Evolutionary conservation across 1,284 basidiomycete genomes (phyloP), one percentile per base, ranked within the genome.

Genomic region (Naganishia sp.): DNA sequence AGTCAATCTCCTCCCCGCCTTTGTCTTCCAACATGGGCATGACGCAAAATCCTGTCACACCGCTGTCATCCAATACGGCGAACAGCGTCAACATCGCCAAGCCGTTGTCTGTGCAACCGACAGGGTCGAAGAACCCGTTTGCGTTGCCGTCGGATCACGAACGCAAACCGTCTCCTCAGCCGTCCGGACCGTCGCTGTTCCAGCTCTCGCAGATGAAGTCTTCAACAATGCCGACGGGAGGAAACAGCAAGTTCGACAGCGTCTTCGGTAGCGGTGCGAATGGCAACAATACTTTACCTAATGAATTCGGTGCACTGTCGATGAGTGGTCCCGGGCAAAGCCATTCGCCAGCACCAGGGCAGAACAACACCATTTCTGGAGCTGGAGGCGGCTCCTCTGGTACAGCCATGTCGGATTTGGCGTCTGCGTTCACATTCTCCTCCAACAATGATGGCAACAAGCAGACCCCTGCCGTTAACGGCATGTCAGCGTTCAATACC

Each of bases 71-170:
- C 2, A 51, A 53, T 31, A 50, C 45, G 50, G 58, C 42, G 46
- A 58, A 39, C 53, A 68, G 52, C 63, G 53, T 66, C 61, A 39
- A 67, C 63, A 53, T 70, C 63, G 56, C 79, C 18, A 78, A 80
- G 68, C 78, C 81, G 2, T 84, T 98, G n/a, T 86, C 87, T 73
- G 84, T 92, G 6, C 94, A 98, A 77, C 87, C 90, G 77, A 99
- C 95, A 1, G 94, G 95, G 21, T 92, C 91, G 2, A 88, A 88
- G 73, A 99, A 99, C 82, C 95, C 95, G 0, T 99, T 99, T 73
- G 94, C 94, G 7, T 85, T 87, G 28, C 85, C 89, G 2, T 82
- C 85, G 2, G 82, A 86, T 49, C 79, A 87, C n/a, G 80, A 84
- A 50, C 52, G 66, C 15, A 39, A 61, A 39, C 73, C 71, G n/a